Percentiles rank a stretch among this genome's conserved stretches.
Conservation (phyloP, 2,329 filamentous ascomycete species). For the Byssoonygena ceratinophila region DNA sequence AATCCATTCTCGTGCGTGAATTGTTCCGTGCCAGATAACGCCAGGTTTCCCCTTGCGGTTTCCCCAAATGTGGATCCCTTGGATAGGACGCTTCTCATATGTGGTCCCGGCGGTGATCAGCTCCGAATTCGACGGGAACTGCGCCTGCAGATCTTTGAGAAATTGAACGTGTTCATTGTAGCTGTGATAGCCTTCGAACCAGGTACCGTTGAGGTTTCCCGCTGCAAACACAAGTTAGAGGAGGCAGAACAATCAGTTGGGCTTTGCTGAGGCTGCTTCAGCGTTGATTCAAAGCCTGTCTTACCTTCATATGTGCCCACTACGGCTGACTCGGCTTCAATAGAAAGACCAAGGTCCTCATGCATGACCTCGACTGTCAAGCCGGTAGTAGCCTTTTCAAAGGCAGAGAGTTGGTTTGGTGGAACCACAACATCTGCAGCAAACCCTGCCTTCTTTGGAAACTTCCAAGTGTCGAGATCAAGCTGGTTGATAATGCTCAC, state of each 20-base stretch:
- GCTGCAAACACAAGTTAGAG: slow-evolving; percentile 9
- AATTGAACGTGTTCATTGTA: slow-evolving; percentile 45
- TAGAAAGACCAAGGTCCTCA: slow-evolving; percentile 37
- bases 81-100: slow-evolving; percentile 36
- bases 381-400: slow-evolving; percentile 27
- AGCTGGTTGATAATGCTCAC: slow-evolving; percentile 17
- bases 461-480: slow-evolving; percentile 17
- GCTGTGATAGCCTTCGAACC: slow-evolving; percentile 47
- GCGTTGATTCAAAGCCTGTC: slow-evolving; percentile 6
- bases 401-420: slow-evolving; percentile 30
- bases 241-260: not conserved
- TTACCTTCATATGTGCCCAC: slow-evolving; percentile 28
- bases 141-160: slow-evolving; percentile 38
- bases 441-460: slow-evolving; percentile 14
- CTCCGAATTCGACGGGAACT: slow-evolving; percentile 40
- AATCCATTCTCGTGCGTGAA: slow-evolving; percentile 54
- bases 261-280: not conserved
- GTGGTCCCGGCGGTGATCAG: slow-evolving; percentile 43
- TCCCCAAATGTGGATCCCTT: slow-evolving; percentile 46
- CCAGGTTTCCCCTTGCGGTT: slow-evolving; percentile 39
- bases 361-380: slow-evolving; percentile 33
- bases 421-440: slow-evolving; percentile 37
- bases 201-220: slow-evolving; percentile 28
- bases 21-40: slow-evolving; percentile 47
- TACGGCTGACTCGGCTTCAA: slow-evolving; percentile 22